A percentile compares a stretch with the other conserved stretches of the same genome.
Conservation (phyloP, 768 basidiomycete species). For the Russula virescens region DNA sequence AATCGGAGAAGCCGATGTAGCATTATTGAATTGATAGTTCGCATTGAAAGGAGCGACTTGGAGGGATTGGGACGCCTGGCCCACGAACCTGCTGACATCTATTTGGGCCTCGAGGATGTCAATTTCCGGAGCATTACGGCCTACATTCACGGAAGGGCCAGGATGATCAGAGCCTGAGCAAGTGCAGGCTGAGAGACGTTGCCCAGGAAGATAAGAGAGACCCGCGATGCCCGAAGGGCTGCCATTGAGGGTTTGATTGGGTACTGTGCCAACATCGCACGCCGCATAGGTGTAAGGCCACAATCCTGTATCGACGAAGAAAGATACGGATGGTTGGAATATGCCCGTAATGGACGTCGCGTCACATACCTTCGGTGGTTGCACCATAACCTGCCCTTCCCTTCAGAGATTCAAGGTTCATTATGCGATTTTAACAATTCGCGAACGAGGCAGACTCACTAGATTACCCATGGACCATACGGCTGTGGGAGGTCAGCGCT, state of each 20-base stretch:
- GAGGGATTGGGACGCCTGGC: conserved; percentile 72
- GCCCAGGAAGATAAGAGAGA: conserved; percentile 80
- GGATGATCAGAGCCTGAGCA: conserved; percentile 85
- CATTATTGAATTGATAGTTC: conserved; percentile 55
- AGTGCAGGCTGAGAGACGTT: conserved; percentile 82
- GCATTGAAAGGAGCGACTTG: conserved; percentile 79
- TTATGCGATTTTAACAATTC: neutral
- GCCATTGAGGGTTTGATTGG: conserved; percentile 64
- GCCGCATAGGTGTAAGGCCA: conserved; percentile 82
- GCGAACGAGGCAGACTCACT: conserved; percentile 28
- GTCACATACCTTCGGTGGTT: conserved; percentile 62
- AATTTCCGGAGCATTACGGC: conserved; percentile 86
- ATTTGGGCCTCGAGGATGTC: conserved; percentile 86
- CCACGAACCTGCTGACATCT: conserved; percentile 44
- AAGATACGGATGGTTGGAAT: neutral
- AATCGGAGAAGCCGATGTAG: conserved; percentile 46
- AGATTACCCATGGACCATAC: conserved; percentile 77
- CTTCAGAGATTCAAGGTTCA: conserved; percentile 34
- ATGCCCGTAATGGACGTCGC: neutral
- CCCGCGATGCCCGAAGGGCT: conserved; percentile 44
- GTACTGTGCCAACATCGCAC: conserved; percentile 84
- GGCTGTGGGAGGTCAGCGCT: conserved; percentile 31
- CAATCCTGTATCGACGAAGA: conserved; percentile 31
- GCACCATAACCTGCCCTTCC: conserved; percentile 86
- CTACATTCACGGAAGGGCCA: conserved; percentile 59